Evolutionary conservation across 805 yeast genomes (phyloP).

Genomic region (Sungouiozyma ichnusensis): DNA sequence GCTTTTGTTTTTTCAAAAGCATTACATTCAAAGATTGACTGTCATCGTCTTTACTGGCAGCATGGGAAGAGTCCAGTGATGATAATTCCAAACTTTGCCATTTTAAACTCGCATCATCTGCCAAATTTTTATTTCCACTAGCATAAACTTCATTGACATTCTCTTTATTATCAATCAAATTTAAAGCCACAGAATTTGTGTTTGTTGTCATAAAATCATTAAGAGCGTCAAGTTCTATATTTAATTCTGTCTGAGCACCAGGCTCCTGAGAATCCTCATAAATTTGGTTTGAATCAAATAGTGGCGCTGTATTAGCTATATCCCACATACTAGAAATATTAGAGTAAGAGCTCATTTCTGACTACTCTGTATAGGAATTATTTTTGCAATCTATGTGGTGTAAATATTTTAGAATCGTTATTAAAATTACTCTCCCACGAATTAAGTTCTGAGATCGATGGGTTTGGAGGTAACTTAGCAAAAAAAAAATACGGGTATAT

Average conservation of each 20-base stretch:
- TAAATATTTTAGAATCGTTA: too few species aligned
- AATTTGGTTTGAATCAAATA: not conserved
- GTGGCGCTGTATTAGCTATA: not conserved
- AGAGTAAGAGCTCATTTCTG: not conserved
- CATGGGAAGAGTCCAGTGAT: not conserved
- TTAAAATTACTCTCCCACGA: too few species aligned
- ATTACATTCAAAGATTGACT: slow-evolving; percentile 8
- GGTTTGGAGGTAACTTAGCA: too few species aligned
- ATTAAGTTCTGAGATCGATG: too few species aligned
- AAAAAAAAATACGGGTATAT: too few species aligned
- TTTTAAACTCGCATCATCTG: not conserved
- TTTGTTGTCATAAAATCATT: not conserved
- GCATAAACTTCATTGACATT: not conserved
- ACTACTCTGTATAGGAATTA: too few species aligned
- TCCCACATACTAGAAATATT: not conserved
- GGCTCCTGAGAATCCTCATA: not conserved
- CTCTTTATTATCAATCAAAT: not conserved
- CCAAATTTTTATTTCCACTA: not conserved
- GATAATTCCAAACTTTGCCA: not conserved
- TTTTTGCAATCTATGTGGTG: too few species aligned
- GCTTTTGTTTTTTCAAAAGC: slow-evolving; percentile 20
- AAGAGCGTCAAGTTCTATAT: not conserved
- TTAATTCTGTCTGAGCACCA: not conserved
- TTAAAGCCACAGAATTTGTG: not conserved
- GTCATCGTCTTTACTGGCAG: not conserved